phyloP scores from a whole-genome alignment of 2,329 filamentous ascomycete genomes.

The Shiraia sp. region DNA sequence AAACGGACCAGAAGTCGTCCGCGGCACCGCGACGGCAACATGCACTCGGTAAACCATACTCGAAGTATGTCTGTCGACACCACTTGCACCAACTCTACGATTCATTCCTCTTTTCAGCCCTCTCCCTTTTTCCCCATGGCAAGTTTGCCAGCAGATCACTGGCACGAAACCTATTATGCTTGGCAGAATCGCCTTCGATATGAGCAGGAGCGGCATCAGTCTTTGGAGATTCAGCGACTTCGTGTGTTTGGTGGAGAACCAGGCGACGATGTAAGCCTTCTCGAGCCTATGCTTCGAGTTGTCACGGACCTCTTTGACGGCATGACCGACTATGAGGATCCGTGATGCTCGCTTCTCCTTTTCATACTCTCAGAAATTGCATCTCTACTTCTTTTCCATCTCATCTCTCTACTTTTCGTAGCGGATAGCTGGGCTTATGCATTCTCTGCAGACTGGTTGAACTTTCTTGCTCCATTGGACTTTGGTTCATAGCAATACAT shows the following conservation, averaged over 20 bases:
- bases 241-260: constrained; percentile 50
- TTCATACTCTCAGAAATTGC: constrained; percentile 2
- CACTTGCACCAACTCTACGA: constrained; percentile 27
- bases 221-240: constrained; percentile 42
- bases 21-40: constrained; percentile 42
- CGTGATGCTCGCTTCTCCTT: constrained; percentile 34
- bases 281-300: constrained; percentile 52
- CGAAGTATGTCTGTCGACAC: constrained; percentile 38
- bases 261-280: constrained; percentile 48
- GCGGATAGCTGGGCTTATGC: constrained; percentile 11
- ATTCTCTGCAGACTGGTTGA: constrained; percentile 17
- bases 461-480: constrained; percentile 7
- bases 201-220: constrained; percentile 33
- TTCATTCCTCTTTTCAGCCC: constrained; percentile 26
- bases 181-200: constrained; percentile 42
- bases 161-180: constrained; percentile 43
- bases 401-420: constrained; percentile 10
- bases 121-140: constrained; percentile 19
- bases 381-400: constrained; percentile 11
- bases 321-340: constrained; percentile 50
- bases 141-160: constrained; percentile 29
- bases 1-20: constrained; percentile 49
- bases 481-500: constrained; percentile 33
- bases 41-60: constrained; percentile 29
- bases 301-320: constrained; percentile 52